A percentile compares a stretch with the other conserved stretches of the same genome.
phyloP scores from a whole-genome alignment of 1,284 basidiomycete genomes.

The Filobasidium uniguttulatum region DNA sequence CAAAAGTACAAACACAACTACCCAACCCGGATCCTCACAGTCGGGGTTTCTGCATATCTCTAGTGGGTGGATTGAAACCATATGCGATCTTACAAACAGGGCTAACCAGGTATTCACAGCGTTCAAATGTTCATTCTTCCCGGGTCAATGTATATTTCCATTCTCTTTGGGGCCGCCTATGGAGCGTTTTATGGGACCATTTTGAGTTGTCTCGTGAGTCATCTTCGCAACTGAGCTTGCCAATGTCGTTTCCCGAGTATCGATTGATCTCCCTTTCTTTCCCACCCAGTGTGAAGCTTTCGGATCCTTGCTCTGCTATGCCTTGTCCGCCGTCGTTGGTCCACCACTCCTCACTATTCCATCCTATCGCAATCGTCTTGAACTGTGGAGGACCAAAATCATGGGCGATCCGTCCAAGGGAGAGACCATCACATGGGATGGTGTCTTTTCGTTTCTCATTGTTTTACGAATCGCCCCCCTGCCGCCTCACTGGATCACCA shows the following conservation, averaged over 20 bases:
- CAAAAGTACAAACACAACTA: conserved; percentile 81
- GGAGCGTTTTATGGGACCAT: conserved; percentile 78
- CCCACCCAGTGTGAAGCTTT: conserved; percentile 61
- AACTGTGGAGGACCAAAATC: conserved; percentile 35
- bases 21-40: conserved; percentile 63
- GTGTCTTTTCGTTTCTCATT: conserved; percentile 58
- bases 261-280: too few relatives aligned
- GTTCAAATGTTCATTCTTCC: conserved; percentile 93
- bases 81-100: neutral
- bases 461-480: conserved; percentile 82
- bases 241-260: neutral
- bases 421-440: conserved; percentile 30
- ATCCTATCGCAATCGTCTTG: conserved; percentile 46
- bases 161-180: conserved; percentile 91
- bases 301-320: conserved; percentile 84
- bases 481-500: conserved; percentile 88
- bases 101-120: conserved; percentile 37
- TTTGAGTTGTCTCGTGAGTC: conserved; percentile 59
- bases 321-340: conserved; percentile 76
- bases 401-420: conserved; percentile 35
- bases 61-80: conserved; percentile 47
- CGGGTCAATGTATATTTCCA: conserved; percentile 95
- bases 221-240: neutral
- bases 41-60: conserved; percentile 75
- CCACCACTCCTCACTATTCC: conserved; percentile 75